Evolutionary conservation across 257 asterid species (phyloP).

Genomic region (Galeopsis tetrahit): DNA sequence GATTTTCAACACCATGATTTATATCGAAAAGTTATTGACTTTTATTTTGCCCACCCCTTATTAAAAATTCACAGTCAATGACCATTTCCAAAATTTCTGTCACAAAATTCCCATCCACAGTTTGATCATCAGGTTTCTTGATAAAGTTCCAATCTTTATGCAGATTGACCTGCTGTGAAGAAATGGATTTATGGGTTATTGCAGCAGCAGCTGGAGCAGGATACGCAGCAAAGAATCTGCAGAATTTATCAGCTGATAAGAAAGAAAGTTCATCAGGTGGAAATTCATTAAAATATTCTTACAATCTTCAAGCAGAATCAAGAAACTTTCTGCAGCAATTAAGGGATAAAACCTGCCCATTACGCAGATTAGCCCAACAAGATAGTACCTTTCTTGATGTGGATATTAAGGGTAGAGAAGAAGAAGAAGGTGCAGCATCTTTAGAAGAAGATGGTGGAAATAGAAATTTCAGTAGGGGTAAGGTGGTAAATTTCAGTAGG

Average conservation of each 20-base stretch:
- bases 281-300: conserved; percentile 36
- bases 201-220: conserved; percentile 94
- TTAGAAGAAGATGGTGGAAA: conserved; percentile 32
- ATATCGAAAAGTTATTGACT: conserved; percentile 29
- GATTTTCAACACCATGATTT: conserved; percentile 33
- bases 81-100: conserved; percentile 4
- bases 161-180: too few species aligned
- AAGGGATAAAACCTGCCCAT: conserved; percentile 63
- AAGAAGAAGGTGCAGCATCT: conserved; percentile 24
- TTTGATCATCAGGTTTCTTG: conserved; percentile 23
- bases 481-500: conserved; percentile 20
- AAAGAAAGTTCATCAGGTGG: conserved; percentile 37
- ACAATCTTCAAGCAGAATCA: conserved; percentile 43
- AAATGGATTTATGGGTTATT: conserved; percentile 80
- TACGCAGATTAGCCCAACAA: conserved; percentile 50
- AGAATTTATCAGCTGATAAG: conserved; percentile 47
- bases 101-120: conserved; percentile 1
- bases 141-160: conserved; percentile 18
- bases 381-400: conserved; percentile 25
- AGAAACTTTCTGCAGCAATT: conserved; percentile 62
- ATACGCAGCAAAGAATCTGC: conserved; percentile 62
- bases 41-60: conserved; percentile 9
- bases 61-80: background rate
- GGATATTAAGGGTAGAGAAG: background rate
- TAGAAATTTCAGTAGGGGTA: conserved; percentile 31